Evolutionary conservation across 192 early-diverging fungal genomes (phyloP), one percentile per base, ranked within the genome.

Genomic region (Helicostylum pulchrum): DNA sequence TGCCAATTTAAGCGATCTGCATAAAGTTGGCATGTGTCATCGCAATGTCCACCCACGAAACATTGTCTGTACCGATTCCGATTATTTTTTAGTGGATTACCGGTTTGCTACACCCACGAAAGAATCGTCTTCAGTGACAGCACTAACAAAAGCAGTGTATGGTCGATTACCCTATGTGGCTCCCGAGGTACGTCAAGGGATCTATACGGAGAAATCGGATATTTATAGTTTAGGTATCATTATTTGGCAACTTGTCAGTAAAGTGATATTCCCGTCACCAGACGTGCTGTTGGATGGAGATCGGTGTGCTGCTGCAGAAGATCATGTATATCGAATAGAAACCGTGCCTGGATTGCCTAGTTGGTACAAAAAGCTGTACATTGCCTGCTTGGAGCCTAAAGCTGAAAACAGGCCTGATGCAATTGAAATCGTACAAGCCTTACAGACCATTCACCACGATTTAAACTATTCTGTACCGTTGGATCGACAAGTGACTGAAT

Each of bases 161-260:
- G 76, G 76, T 15, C 60, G 68, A 11, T 44, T 77, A 10, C 76
- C 76, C n/a, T 77, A 77, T 51, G 48, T 77, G 15, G 61, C 76
- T 2, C 76, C 76, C 11, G 76, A 77, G 55, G 47, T 69, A 11
- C 49, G 65, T 8, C 36, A 42, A 45, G 67, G 67, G 4, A 39
- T 44, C 1, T 61, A 65, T 44, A 66, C 56, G 17, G 50, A 71
- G 12, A 79, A 74, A 17, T 77, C 77, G 14, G 81, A 83, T 70
- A 76, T 83, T 11, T 83, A 83, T 58, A 77, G 75, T 65, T 55
- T 83, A 17, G 81, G 81, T 15, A 74, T 83, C 23, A 77, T 83
- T 26, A 70, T 80, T 8, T 83, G 77, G 77, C 77, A 83, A 36
- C 42, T 83, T 0, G 72, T 78, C 34, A 73, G 68, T 15, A 65